Base-by-base conservation (phyloP, 2,329 filamentous ascomycete species). In the Colletotrichum somersetense region DNA sequence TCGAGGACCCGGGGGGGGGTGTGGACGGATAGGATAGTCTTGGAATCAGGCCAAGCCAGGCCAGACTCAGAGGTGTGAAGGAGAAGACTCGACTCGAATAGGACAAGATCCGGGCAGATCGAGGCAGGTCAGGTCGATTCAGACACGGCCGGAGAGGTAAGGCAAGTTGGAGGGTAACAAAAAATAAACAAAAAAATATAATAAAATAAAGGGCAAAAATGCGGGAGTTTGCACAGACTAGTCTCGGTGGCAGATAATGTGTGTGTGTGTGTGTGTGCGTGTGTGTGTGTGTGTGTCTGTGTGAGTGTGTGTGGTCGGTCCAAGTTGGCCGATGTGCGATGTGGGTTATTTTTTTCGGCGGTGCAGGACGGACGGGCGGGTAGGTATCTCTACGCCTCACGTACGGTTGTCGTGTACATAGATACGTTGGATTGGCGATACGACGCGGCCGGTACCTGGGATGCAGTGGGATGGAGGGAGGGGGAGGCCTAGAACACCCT, bases 231-330 rank as follows among this genome's bases (percentile, higher is more conserved):
- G 58, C 33, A 42, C 58, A 61, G 58, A 48, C 42, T n/a, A 18
- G 50, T 35, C 26, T 55, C 50, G 7, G 30, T 44, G 42, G 20
- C 38, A 59, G 42, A 61, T 30, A 44, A 46, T 23, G 30, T 35
- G 42, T 62, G 44, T 33, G 46, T 38, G 75, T 73, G 68, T 84
- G 84, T 76, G 84, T 84, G 71, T 74, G 69, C 84, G 84, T 76
- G 84, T 84, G 71, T 85, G 81, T 62, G 81, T 10, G 75, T 52
- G 75, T 74, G 69, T 85, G 84, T 76, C 84, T 84, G 71, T 85
- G 81, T 62, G 81, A 8, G 75, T 44, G 30, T 62, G 61, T 42
- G 35, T 55, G 33, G 62, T 64, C 59, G 50, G 35, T 58, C 44
- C 35, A 66, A 66, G 30, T 26, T 44, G 62, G 63, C 53, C 63